phyloP scores from a whole-genome alignment of 441 rosid genomes.

The Aquilaria agallochum region DNA sequence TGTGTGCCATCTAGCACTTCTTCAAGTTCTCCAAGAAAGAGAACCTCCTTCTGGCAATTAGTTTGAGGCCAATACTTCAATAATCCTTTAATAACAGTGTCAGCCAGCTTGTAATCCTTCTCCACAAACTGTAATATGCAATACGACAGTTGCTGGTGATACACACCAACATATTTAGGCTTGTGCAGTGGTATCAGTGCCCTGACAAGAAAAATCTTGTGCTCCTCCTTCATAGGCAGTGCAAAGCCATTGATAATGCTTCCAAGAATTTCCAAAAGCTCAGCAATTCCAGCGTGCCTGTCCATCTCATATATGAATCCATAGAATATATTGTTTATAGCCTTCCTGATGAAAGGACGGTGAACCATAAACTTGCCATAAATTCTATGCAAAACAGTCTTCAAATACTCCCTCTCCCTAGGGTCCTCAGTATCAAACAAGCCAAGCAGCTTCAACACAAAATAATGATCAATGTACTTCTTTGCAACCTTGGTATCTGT shows the following conservation, averaged over 20 bases:
- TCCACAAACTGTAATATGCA: slow-evolving; percentile 88
- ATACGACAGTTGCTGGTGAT: slow-evolving; percentile 88
- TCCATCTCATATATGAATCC: slow-evolving; percentile 88
- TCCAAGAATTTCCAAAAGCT: slow-evolving; percentile 88
- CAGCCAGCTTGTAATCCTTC: slow-evolving; percentile 87
- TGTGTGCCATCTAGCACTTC: slow-evolving; percentile 95
- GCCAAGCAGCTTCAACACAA: slow-evolving; percentile 73
- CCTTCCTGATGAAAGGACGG: slow-evolving; percentile 86
- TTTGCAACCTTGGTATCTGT: slow-evolving; percentile 74
- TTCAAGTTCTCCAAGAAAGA: slow-evolving; percentile 91
- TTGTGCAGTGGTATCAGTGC: slow-evolving; percentile 92
- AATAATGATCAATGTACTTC: slow-evolving; percentile 79
- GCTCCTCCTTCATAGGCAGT: slow-evolving; percentile 97
- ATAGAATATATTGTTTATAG: slow-evolving; percentile 74
- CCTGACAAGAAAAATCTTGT: slow-evolving; percentile 79
- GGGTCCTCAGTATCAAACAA: slow-evolving; percentile 92
- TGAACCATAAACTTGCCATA: slow-evolving; percentile 86
- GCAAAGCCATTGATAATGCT: slow-evolving; percentile 98
- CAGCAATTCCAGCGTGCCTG: slow-evolving; percentile 87
- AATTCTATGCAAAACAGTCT: slow-evolving; percentile 83
- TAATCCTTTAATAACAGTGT: slow-evolving; percentile 84
- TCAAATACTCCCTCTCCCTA: slow-evolving; percentile 84
- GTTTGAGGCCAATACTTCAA: slow-evolving; percentile 93
- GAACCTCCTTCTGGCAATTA: slow-evolving; percentile 87
- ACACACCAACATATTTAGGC: slow-evolving; percentile 66